These are phyloP conservation scores for Trichomonas vaginalis DNA, from an alignment of 208 protist genomes.

Conservation along the genomic window DNA sequence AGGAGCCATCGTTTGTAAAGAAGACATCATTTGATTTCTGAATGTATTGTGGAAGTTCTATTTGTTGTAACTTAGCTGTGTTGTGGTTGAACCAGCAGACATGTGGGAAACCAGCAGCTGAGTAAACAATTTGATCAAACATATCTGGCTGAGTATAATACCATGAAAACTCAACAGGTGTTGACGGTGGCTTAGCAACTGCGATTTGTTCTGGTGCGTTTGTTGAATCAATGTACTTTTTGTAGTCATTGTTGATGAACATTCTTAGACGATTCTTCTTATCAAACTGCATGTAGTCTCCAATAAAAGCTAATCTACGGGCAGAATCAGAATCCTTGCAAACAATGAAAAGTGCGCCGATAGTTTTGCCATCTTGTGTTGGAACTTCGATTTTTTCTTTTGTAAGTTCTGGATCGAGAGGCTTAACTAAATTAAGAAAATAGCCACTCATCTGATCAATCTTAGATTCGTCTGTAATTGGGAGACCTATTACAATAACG, in stretches of 20 bases:
- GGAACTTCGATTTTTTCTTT: background rate
- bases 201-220: background rate
- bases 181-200: background rate
- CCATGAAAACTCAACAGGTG: background rate
- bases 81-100: background rate
- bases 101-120: background rate
- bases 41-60: background rate
- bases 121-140: background rate
- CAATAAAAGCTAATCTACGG: background rate
- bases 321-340: background rate
- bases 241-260: background rate
- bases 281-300: background rate
- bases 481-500: background rate
- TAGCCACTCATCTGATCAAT: background rate
- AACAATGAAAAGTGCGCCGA: background rate
- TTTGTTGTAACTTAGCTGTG: background rate
- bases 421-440: background rate
- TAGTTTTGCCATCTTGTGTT: background rate
- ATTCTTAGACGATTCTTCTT: background rate
- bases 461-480: background rate
- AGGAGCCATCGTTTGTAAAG: background rate
- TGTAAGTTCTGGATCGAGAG: background rate
- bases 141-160: background rate
- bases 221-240: background rate
- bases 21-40: background rate